Percentiles rank a stretch among this genome's conserved stretches.
These are phyloP conservation scores for Sporothrix brasiliensis DNA, from an alignment of 2,329 filamentous ascomycete species.

Conservation along the genomic window DNA sequence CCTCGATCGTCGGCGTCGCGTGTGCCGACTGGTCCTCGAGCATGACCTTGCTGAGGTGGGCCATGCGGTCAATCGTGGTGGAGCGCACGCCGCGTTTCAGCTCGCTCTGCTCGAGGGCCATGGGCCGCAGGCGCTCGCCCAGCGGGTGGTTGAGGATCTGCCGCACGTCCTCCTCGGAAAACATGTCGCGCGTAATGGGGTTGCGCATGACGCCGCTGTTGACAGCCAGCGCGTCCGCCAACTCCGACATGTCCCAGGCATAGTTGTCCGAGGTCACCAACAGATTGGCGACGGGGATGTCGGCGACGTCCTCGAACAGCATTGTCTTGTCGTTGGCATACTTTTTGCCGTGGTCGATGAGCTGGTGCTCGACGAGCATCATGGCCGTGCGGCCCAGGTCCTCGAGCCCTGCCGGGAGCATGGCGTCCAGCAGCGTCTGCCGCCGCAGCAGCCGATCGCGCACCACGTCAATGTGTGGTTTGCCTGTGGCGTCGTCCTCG, in stretches of 20 bases:
- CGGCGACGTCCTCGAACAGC: conserved; percentile 30
- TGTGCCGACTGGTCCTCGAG: conserved; percentile 38
- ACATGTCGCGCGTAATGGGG: conserved; percentile 41
- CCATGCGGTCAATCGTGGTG: conserved; percentile 38
- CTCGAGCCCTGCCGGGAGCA: conserved; percentile 30
- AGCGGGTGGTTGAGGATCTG: conserved; percentile 40
- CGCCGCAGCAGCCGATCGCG: conserved; percentile 31
- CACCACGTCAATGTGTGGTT: conserved; percentile 27
- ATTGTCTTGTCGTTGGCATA: conserved; percentile 36
- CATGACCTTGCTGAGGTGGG: conserved; percentile 36
- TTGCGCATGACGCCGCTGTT: conserved; percentile 42
- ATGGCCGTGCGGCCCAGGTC: conserved; percentile 32
- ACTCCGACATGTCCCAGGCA: conserved; percentile 51
- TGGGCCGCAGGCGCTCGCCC: conserved; percentile 37
- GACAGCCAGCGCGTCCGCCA: conserved; percentile 39
- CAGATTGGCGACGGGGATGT: conserved; percentile 32
- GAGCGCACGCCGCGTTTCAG: conserved; percentile 39
- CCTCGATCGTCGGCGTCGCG: conserved; percentile 36
- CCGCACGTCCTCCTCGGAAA: conserved; percentile 39
- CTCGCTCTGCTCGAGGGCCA: conserved; percentile 37
- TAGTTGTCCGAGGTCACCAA: conserved; percentile 36
- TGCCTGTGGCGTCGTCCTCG: conserved; percentile 17
- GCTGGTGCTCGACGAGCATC: conserved; percentile 34
- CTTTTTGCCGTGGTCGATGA: conserved; percentile 27
- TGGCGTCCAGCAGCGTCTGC: conserved; percentile 34